Evolutionary conservation across 75 land plant species (phyloP), one percentile per base, ranked within the genome.

Genomic region (Cunninghamia lanceolata): DNA sequence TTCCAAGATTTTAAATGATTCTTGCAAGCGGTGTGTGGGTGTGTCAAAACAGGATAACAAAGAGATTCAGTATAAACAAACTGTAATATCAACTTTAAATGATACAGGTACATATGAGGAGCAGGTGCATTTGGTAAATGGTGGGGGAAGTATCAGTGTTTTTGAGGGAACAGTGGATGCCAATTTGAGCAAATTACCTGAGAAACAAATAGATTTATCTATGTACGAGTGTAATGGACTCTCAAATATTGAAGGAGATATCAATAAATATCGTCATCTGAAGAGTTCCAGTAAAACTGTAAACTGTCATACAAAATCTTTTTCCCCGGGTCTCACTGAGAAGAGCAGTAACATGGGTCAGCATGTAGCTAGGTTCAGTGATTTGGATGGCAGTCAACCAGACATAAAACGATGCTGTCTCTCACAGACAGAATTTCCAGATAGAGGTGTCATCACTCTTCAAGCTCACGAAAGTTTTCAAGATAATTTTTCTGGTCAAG

Each of bases 41-140:
- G 46, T 43, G 82, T n/a, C 52, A 80, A 45, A 45, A 43, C 36
- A 42, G n/a, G 39, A 32, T 35, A 43, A 45, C 17, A 71, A 50
- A 3, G 15, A 40, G 34, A 43, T 78, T 30, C 34, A 78, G 53
- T 42, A 50, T 30, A 78, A 32, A 32, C 73, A 71, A 75, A 85
- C 46, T 11, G 47, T 40, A n/a, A 42, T 32, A 21, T 36, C 46
- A 74, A 39, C 47, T 21, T 78, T 17, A 56, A 40, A 42, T 68
- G 46, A 56, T 36, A n/a, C 34, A 85, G 47, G 77, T 85, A n/a
- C 85, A 85, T 68, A 75, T 17, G 82, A 42, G 46, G 85, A 63
- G 50, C 85, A 85, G n/a, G 38, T 50, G 10, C 84, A 84, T 84
- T 36, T 84, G 35, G 79, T 28, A 42, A n/a, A n/a, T 80, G 47